These are phyloP conservation scores for Lactarius vividus DNA, from an alignment of 768 basidiomycete genomes.

Conservation along the genomic window DNA sequence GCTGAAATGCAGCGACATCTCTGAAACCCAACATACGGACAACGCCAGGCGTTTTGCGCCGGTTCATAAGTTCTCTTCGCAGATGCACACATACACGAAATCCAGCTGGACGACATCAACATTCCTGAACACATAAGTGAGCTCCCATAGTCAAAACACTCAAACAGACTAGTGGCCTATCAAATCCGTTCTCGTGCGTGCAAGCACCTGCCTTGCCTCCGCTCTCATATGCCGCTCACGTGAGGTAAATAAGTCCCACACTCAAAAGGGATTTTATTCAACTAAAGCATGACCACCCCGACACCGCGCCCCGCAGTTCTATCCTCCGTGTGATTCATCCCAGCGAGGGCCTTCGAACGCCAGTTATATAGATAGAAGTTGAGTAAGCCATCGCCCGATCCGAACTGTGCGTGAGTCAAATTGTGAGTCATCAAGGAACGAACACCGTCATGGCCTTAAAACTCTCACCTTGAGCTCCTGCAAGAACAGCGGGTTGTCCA, in stretches of 20 bases:
- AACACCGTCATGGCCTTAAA: conserved; percentile 21
- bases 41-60: too few species aligned
- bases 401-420: conserved; percentile 59
- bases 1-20: background rate
- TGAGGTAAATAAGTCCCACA: background rate
- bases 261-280: background rate
- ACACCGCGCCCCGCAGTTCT: conserved; percentile 72
- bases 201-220: background rate
- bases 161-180: too few species aligned
- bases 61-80: too few species aligned
- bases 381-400: conserved; percentile 85
- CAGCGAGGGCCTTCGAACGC: conserved; percentile 78
- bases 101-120: too few species aligned
- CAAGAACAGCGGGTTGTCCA: conserved; percentile 88
- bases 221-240: background rate
- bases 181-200: too few species aligned
- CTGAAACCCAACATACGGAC: background rate
- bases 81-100: too few species aligned
- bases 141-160: too few species aligned
- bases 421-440: conserved; percentile 5
- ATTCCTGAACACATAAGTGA: too few species aligned
- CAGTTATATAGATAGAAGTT: conserved; percentile 97
- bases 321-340: conserved; percentile 52
- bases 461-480: conserved; percentile 73
- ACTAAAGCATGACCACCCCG: conserved; percentile 91